Conservation (phyloP, 441 rosid species). For the Bocquillonia castaneifolia region DNA sequence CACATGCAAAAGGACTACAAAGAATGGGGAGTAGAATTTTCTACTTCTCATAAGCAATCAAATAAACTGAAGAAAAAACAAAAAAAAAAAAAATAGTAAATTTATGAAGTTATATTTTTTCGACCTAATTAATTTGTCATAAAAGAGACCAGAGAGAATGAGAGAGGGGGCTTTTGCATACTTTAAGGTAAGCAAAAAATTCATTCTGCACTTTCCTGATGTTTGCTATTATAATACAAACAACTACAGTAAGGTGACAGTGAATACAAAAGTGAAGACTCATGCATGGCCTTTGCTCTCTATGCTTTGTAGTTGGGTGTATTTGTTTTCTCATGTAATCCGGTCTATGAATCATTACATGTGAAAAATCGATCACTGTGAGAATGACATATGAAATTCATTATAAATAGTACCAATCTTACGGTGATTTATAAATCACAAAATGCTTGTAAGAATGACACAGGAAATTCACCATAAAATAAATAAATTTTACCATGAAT, state of each 20-base stretch:
- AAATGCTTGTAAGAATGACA: too few species aligned
- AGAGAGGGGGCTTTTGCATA: background rate
- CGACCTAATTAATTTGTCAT: background rate
- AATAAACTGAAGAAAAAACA: too few species aligned
- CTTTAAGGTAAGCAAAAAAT: constrained; percentile 14
- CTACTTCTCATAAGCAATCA: background rate
- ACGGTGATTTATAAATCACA: too few species aligned
- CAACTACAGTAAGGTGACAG: background rate
- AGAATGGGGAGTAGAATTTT: background rate
- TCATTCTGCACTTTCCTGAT: background rate
- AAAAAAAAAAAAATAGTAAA: background rate
- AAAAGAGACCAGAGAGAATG: background rate
- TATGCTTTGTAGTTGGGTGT: too few species aligned
- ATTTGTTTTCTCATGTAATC: too few species aligned
- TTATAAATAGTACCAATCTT: too few species aligned
- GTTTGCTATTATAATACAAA: background rate
- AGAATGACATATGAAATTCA: too few species aligned
- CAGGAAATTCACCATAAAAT: too few species aligned
- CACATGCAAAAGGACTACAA: background rate
- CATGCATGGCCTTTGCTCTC: too few species aligned
- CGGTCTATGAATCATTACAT: too few species aligned
- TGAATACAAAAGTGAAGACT: background rate
- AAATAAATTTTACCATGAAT: too few species aligned
- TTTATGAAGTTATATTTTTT: background rate
- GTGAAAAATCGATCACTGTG: too few species aligned